Evolutionary conservation across 805 yeast species (phyloP).

Genomic region (Starmerella ratchasimensis): DNA sequence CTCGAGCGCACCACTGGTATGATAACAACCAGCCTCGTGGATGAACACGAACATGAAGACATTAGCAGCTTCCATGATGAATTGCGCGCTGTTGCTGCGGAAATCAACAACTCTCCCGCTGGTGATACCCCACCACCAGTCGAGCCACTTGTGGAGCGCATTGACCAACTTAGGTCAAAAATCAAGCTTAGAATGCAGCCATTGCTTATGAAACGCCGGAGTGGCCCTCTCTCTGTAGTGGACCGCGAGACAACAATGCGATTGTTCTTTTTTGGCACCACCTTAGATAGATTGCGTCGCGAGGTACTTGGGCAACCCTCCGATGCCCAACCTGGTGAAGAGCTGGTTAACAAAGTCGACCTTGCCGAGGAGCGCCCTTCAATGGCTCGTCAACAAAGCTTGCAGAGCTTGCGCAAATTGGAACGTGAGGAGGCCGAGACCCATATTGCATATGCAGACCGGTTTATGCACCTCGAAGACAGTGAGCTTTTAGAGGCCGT

Average conservation of each 20-base stretch:
- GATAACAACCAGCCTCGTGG: not conserved
- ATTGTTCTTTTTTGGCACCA: slow-evolving; percentile 18
- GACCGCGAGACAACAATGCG: slow-evolving; percentile 20
- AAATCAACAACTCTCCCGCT: slow-evolving; percentile 2
- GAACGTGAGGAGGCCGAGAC: slow-evolving; percentile 89
- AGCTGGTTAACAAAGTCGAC: slow-evolving; percentile 17
- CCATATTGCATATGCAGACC: slow-evolving; percentile 60
- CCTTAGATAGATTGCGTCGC: slow-evolving; percentile 16
- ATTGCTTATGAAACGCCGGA: slow-evolving; percentile 13
- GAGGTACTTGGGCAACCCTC: slow-evolving; percentile 9
- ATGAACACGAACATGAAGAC: slow-evolving; percentile 12
- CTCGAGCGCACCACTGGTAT: slow-evolving; percentile 33
- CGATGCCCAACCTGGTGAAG: slow-evolving; percentile 7
- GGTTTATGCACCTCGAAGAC: slow-evolving; percentile 1
- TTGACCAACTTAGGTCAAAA: slow-evolving; percentile 16
- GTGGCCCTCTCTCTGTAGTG: slow-evolving; percentile 14
- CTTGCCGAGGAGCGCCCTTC: slow-evolving; percentile 18
- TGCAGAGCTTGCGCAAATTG: slow-evolving; percentile 37
- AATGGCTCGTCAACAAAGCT: slow-evolving; percentile 22
- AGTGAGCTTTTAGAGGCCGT: slow-evolving; percentile 7
- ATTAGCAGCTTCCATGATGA: slow-evolving; percentile 15
- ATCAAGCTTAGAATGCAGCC: slow-evolving; percentile 16
- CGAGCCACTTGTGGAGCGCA: slow-evolving; percentile 8
- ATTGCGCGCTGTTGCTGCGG: slow-evolving; percentile 9
- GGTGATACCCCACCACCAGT: no score